A percentile compares a stretch with the other conserved stretches of the same genome.
Conservation (phyloP, 2,329 filamentous ascomycete species). For the Epichloe glyceriae region DNA sequence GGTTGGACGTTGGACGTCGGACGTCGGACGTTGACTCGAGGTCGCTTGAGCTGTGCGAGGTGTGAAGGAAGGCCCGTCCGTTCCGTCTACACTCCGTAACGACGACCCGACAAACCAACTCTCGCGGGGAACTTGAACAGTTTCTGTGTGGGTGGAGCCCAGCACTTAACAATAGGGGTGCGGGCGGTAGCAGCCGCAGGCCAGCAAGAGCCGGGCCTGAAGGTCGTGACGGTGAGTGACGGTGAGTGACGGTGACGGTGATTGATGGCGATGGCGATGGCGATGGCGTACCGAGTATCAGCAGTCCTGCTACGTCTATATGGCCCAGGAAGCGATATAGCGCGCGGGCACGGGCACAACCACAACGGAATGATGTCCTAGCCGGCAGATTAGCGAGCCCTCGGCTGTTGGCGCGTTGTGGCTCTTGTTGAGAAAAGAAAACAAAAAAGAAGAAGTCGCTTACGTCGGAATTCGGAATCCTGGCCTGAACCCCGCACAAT, state of each 20-base stretch:
- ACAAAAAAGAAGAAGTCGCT: no score
- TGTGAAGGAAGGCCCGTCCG: neutral
- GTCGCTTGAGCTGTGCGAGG: slow-evolving; percentile 3
- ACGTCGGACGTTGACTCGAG: neutral
- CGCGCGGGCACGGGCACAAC: no score
- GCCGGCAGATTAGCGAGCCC: slow-evolving; percentile 8
- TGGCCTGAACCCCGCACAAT: neutral
- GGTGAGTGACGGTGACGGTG: neutral
- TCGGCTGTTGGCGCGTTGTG: slow-evolving; percentile 5
- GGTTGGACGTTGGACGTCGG: neutral
- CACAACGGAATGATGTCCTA: no score
- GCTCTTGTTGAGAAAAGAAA: neutral
- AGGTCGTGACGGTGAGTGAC: neutral
- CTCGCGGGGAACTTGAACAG: neutral
- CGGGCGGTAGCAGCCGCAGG: slow-evolving; percentile 7
- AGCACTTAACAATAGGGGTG: neutral
- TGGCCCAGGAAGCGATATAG: no score
- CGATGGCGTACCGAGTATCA: neutral
- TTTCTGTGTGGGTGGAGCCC: slow-evolving; percentile 1
- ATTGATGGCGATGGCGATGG: neutral
- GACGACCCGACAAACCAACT: neutral
- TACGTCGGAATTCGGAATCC: neutral
- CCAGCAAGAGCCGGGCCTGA: neutral
- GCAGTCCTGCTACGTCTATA: no score
- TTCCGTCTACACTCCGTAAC: neutral